Evolutionary conservation across 371 early-diverging fungal species (phyloP).

Genomic region (Globomyces sp.): DNA sequence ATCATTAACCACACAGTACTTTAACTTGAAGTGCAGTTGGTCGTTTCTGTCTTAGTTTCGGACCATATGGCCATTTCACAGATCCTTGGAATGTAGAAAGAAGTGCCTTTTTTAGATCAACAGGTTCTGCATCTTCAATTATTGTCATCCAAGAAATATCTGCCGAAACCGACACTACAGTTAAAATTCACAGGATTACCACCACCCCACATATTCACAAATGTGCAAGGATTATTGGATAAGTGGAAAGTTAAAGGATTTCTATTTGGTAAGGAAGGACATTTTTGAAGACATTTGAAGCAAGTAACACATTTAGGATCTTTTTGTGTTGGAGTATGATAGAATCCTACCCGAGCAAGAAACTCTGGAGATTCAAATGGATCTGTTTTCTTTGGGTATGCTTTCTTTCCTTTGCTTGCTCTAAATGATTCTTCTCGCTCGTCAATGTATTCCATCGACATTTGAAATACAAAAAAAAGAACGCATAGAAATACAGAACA

Average conservation of each 20-base stretch:
- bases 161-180: not conserved
- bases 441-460: not conserved
- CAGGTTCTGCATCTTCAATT: too few relatives aligned
- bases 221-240: too few relatives aligned
- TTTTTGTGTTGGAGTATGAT: slow-evolving; percentile 8
- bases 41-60: not conserved
- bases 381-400: not conserved
- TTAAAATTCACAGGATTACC: too few relatives aligned
- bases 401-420: not conserved
- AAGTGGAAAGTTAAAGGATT: too few relatives aligned
- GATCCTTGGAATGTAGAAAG: too few relatives aligned
- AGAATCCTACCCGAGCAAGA: not conserved
- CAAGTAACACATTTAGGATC: not conserved
- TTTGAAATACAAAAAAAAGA: slow-evolving; percentile 1
- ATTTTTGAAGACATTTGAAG: not conserved
- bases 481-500: too few relatives aligned
- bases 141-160: not conserved
- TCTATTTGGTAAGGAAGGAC: too few relatives aligned
- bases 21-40: slow-evolving; percentile 1
- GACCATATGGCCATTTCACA: slow-evolving; percentile 1
- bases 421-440: not conserved
- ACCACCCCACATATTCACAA: too few relatives aligned
- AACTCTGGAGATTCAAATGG: not conserved
- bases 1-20: not conserved
- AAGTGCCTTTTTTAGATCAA: too few relatives aligned